Percentiles rank a stretch among this genome's conserved stretches.
phyloP scores from a whole-genome alignment of 371 early-diverging fungal species.

The Apophysomyces ossiformis region DNA sequence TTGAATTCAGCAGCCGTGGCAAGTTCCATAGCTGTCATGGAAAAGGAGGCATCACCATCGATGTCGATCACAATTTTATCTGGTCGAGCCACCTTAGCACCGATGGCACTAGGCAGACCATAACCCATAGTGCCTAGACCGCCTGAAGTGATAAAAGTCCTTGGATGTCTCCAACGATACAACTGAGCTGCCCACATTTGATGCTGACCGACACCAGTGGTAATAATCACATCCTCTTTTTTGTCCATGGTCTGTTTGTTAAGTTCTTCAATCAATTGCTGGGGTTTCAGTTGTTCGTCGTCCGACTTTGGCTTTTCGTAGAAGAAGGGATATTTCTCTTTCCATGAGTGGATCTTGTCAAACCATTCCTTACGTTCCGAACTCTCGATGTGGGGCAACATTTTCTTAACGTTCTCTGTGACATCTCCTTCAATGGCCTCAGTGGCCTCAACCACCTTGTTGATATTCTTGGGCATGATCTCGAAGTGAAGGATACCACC shows the following conservation, averaged over 20 bases:
- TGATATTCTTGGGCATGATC: conserved; percentile 98
- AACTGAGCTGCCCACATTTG: conserved; percentile 97
- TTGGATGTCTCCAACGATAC: conserved; percentile 89
- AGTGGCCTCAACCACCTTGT: conserved; percentile 93
- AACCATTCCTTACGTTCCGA: conserved; percentile 85
- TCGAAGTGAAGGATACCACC: conserved; percentile 99
- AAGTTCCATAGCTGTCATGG: conserved; percentile 97
- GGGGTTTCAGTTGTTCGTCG: conserved; percentile 77
- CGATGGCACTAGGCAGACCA: conserved; percentile 94
- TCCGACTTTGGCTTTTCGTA: conserved; percentile 57
- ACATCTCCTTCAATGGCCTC: conserved; percentile 96
- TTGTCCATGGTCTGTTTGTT: conserved; percentile 78
- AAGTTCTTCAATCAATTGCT: conserved; percentile 91
- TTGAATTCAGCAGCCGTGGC: conserved; percentile 95
- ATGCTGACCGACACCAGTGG: conserved; percentile 98
- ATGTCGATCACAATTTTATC: conserved; percentile 95
- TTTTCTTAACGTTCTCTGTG: conserved; percentile 74
- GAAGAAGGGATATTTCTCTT: conserved; percentile 88
- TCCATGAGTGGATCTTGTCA: conserved; percentile 81
- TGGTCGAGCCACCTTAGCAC: conserved; percentile 93
- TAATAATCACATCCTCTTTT: conserved; percentile 92
- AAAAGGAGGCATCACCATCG: conserved; percentile 97
- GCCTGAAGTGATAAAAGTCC: conserved; percentile 90
- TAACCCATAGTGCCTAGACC: conserved; percentile 98
- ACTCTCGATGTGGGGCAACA: conserved; percentile 80